Percentiles rank a stretch among this genome's conserved stretches.
Conservation (phyloP, 257 asterid species). For the Knoxia roxburghii region DNA sequence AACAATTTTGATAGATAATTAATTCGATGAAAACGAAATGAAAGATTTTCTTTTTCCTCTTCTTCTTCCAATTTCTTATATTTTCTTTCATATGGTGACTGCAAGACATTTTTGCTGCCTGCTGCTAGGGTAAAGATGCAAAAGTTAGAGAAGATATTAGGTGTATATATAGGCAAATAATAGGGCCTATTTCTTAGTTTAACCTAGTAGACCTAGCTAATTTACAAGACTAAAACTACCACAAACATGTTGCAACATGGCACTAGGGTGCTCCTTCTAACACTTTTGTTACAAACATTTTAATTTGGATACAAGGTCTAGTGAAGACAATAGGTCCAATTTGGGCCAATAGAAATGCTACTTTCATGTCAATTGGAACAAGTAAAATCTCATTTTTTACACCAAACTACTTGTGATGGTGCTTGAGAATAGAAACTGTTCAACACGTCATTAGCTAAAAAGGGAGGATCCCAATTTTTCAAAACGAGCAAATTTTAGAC, state of each 20-base stretch:
- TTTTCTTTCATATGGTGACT: background rate
- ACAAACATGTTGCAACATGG: too few relatives aligned
- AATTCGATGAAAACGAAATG: background rate
- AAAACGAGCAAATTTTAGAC: background rate
- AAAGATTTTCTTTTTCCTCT: background rate
- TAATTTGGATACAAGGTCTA: too few relatives aligned
- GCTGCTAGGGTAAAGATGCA: background rate
- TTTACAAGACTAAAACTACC: background rate
- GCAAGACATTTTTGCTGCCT: background rate
- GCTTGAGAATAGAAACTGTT: background rate
- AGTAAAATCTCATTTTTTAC: background rate
- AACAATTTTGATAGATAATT: conserved; percentile 7
- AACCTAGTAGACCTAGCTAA: background rate
- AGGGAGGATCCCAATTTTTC: background rate
- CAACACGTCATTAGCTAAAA: background rate
- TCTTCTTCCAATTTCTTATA: background rate
- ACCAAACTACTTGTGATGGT: background rate
- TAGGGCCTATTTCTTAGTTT: background rate
- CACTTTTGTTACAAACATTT: too few relatives aligned
- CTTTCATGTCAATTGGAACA: too few relatives aligned
- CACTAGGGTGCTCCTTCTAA: background rate
- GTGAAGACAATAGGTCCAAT: too few relatives aligned
- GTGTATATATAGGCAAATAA: background rate
- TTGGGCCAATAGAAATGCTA: too few relatives aligned
- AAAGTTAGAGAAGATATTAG: background rate